Base-by-base conservation (phyloP, 2,329 filamentous ascomycete species). In the Rhytidhysteron rufulum region DNA sequence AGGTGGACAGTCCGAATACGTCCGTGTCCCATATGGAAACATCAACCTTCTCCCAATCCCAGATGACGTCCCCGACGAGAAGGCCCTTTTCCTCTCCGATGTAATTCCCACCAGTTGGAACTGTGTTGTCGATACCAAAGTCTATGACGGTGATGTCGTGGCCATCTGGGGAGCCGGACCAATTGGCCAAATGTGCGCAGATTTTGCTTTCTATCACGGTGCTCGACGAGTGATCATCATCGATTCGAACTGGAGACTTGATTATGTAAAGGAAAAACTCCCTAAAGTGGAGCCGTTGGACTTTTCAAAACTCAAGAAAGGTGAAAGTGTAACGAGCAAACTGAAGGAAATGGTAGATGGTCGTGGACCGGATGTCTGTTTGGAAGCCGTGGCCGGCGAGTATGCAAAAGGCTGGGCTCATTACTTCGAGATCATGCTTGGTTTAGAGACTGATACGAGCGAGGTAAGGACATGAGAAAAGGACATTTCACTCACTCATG, bases 141-240 rank as follows among this genome's bases (percentile, higher is more conserved):
- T 95, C n/a, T 82, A 86, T 47, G 73, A 83, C 24, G 80, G 78
- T 10, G 88, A 94, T 52, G 72, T 82, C 2, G 88, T 95, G 2
- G 88, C 86, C 24, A 81, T 94, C 44, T 95, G 87, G 79, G 88
- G 88, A n/a, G 86, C 83, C 0, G 88, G 88, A 0, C 89, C 88
- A 0, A 86, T 95, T 37, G 88, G 89, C 0, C 86, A 87, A 39
- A 94, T 91, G 68, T 80, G 76, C 2, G 85, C 83, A 1, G 72
- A 81, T 30, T 83, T 81, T 60, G 69, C 83, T 0, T 72, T 87
- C 41, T 67, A 79, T n/a, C 80, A 88, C 40, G 86, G 86, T 7
- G 88, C 88, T 0, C 75, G 69, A 33, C 78, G 85, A 45, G 75
- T 95, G 46, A 90, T 94, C 51, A 77, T 90, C 46, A 82, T 95